Evolutionary conservation across 139 green algal genomes (phyloP).

Genomic region (Diplosphaera chodatii): DNA sequence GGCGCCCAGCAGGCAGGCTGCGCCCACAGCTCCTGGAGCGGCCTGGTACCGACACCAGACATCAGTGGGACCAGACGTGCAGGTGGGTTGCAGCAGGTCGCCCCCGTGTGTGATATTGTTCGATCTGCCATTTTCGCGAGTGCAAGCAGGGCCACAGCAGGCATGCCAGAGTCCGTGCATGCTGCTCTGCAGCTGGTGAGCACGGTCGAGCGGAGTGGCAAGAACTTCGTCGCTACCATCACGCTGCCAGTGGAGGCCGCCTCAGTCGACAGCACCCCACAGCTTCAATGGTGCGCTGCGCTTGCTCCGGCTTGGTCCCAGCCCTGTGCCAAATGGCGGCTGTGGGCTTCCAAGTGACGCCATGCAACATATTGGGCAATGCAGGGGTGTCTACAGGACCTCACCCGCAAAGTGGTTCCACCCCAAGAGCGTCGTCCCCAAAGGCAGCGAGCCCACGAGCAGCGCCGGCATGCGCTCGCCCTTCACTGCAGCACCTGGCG

Average conservation of each 20-base stretch:
- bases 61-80: background rate
- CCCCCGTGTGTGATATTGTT: background rate
- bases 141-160: background rate
- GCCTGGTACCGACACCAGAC: background rate
- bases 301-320: background rate
- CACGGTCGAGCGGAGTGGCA: background rate
- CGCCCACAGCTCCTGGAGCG: background rate
- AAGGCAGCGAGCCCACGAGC: background rate
- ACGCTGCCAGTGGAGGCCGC: background rate
- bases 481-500: background rate
- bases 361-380: background rate
- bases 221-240: background rate
- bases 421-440: conserved; percentile 1
- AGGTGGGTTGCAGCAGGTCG: background rate
- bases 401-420: conserved; percentile 21
- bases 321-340: too few species aligned
- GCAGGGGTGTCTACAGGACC: conserved; percentile 19
- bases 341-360: background rate
- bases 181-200: background rate
- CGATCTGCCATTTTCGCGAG: background rate
- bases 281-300: background rate
- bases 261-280: too few species aligned
- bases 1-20: background rate
- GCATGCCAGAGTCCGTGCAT: background rate
- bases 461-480: conserved; percentile 5